phyloP scores from a whole-genome alignment of 164 flowering plant genomes.

The Buxus sempervirens region DNA sequence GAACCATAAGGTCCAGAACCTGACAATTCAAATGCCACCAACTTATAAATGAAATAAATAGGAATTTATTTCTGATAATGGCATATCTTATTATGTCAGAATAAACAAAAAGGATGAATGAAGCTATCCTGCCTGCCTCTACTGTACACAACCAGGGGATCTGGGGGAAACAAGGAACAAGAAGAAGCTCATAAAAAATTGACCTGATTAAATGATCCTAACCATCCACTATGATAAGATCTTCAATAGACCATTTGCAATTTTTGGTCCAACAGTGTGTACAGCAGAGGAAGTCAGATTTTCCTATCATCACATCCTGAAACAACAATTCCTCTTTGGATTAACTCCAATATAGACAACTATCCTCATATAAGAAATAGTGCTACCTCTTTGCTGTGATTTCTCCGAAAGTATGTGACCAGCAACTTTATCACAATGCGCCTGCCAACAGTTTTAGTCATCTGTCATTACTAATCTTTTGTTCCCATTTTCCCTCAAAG shows the following conservation, averaged over 20 bases:
- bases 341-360: neutral
- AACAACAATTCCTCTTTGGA: neutral
- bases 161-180: neutral
- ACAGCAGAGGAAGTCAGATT: neutral
- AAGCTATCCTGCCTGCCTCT: neutral
- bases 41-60: neutral
- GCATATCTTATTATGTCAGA: neutral
- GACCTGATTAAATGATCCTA: neutral
- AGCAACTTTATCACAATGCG: conserved; percentile 92
- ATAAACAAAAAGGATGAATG: neutral
- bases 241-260: neutral
- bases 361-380: neutral
- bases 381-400: conserved; percentile 95
- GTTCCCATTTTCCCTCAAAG: neutral
- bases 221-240: neutral
- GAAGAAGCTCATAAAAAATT: neutral
- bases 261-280: neutral
- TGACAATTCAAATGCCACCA: conserved; percentile 22
- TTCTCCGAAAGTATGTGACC: conserved; percentile 94
- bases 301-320: neutral
- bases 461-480: conserved; percentile 6
- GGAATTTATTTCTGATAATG: neutral
- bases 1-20: conserved; percentile 97
- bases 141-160: neutral
- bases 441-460: conserved; percentile 43